These are phyloP conservation scores for Coelastrella sp. DNA, from an alignment of 139 green algal genomes.

Conservation along the genomic window DNA sequence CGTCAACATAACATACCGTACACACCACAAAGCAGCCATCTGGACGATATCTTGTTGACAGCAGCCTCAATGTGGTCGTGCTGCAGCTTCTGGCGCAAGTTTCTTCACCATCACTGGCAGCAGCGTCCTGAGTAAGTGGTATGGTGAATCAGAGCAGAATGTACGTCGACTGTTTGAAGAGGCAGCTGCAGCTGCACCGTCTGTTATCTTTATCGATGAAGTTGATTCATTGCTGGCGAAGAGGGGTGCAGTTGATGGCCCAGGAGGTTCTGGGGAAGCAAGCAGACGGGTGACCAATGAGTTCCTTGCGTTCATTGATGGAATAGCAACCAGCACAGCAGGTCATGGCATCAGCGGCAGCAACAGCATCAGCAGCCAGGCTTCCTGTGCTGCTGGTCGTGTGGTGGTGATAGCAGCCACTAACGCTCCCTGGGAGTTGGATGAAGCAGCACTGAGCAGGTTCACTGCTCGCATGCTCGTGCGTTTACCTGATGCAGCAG, in stretches of 20 bases:
- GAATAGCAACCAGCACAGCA: conserved; percentile 46
- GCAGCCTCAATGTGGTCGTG: too few relatives aligned
- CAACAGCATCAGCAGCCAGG: not conserved
- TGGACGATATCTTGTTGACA: too few relatives aligned
- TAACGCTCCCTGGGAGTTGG: conserved; percentile 64
- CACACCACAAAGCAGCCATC: not conserved
- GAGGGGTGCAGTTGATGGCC: not conserved
- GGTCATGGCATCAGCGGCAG: not conserved
- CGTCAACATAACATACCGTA: too few relatives aligned
- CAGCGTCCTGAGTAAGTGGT: conserved; percentile 51
- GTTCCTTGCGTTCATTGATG: conserved; percentile 65
- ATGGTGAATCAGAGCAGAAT: conserved; percentile 59
- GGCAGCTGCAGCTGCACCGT: conserved; percentile 51
- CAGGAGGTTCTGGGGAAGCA: not conserved
- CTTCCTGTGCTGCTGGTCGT: not conserved
- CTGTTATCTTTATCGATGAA: conserved; percentile 68
- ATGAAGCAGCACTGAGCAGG: conserved; percentile 64
- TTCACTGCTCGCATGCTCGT: conserved; percentile 64
- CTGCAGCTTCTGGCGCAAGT: not conserved
- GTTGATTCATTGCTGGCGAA: conserved; percentile 61
- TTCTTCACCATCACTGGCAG: conserved; percentile 58
- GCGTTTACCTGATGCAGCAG: conserved; percentile 58
- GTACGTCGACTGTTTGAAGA: conserved; percentile 67
- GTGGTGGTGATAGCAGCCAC: conserved; percentile 66
- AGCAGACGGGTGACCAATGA: conserved; percentile 53